Conservation (phyloP, 441 rosid genomes). For the Biscutella auriculata region DNA sequence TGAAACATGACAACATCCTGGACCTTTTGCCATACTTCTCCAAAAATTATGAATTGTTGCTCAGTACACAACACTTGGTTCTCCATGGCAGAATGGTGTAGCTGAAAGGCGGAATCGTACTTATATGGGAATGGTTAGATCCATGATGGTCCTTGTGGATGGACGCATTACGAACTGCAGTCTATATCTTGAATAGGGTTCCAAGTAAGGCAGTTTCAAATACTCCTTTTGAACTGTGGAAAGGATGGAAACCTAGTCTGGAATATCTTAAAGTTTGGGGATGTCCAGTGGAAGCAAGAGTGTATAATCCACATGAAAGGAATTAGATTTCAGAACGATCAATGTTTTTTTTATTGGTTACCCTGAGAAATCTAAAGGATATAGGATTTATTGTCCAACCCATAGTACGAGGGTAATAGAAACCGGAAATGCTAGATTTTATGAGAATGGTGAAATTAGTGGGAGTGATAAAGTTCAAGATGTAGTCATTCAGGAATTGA, state of each 20-base stretch:
- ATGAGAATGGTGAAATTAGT: neutral
- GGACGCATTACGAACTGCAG: neutral
- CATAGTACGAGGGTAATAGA: too few relatives aligned
- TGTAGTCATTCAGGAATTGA: neutral
- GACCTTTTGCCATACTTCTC: neutral
- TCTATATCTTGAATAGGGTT: neutral
- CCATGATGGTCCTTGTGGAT: neutral
- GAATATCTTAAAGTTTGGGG: neutral
- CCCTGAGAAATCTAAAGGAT: too few relatives aligned
- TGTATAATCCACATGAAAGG: too few relatives aligned
- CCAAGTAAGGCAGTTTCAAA: too few relatives aligned
- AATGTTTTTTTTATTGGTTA: too few relatives aligned
- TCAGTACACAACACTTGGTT: neutral
- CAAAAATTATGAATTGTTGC: neutral
- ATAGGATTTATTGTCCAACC: too few relatives aligned
- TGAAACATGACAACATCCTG: neutral
- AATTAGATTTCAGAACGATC: too few relatives aligned
- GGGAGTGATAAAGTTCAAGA: neutral
- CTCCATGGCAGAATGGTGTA: neutral
- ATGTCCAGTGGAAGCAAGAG: too few relatives aligned
- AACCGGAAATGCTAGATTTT: neutral
- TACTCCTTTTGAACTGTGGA: too few relatives aligned
- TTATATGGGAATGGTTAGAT: neutral
- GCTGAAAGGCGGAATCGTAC: neutral
- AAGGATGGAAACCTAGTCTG: too few relatives aligned